phyloP scores from a whole-genome alignment of 1,139 yeast species.

The Lodderomyces margitis region DNA sequence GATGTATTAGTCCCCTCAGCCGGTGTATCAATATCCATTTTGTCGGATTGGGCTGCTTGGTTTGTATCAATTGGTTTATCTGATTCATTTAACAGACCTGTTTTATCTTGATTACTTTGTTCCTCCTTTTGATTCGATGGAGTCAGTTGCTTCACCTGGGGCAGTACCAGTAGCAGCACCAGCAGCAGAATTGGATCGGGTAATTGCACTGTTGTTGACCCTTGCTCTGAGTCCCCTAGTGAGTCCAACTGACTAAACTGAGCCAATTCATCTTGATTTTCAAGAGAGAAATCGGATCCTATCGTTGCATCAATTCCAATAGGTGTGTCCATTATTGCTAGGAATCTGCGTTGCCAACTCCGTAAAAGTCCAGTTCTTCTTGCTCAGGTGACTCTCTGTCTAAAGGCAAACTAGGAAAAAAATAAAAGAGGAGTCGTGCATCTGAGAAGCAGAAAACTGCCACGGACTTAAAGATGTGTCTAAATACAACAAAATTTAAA shows the following conservation, averaged over 20 bases:
- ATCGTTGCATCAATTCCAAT: background rate
- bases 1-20: background rate
- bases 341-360: background rate
- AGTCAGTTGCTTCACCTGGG: background rate
- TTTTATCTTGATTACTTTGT: background rate
- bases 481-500: no score
- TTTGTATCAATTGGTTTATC: background rate
- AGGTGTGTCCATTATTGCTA: background rate
- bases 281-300: background rate
- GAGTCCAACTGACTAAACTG: constrained; percentile 1
- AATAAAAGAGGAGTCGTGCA: no score
- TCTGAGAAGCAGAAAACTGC: no score
- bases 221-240: background rate
- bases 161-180: background rate
- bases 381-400: no score
- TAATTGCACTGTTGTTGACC: background rate
- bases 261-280: background rate
- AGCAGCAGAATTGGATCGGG: background rate
- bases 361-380: background rate
- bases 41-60: background rate
- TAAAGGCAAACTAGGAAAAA: no score
- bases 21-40: background rate
- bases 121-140: background rate
- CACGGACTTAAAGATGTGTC: no score
- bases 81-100: background rate